phyloP scores from a whole-genome alignment of 2,329 filamentous ascomycete genomes.

The Cercospora zeae-maydis region DNA sequence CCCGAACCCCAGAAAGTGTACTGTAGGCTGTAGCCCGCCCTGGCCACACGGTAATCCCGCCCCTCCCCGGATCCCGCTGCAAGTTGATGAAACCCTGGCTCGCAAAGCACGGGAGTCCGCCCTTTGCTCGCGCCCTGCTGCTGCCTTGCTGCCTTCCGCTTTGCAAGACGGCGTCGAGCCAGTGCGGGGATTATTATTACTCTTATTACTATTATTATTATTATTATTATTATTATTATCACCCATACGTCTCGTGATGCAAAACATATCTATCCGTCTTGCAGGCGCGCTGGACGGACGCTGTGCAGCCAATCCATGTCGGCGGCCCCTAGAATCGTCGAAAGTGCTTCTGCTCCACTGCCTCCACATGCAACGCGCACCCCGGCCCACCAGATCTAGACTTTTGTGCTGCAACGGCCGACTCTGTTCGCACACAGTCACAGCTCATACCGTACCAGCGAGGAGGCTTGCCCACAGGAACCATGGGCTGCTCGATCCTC shows the following conservation, averaged over 20 bases:
- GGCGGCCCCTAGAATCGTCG: background rate
- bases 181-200: too few relatives aligned
- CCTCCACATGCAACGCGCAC: background rate
- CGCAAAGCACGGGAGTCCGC: too few relatives aligned
- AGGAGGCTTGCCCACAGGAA: background rate
- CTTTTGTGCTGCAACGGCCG: background rate
- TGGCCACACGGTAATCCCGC: background rate
- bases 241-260: background rate
- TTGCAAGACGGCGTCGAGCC: background rate
- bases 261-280: background rate
- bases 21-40: too few relatives aligned
- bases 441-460: background rate
- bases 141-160: background rate
- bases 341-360: background rate
- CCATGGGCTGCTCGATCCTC: background rate
- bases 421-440: background rate
- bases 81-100: background rate
- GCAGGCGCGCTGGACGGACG: background rate
- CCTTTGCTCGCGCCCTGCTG: too few relatives aligned
- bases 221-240: too few relatives aligned
- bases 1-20: too few relatives aligned
- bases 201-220: too few relatives aligned
- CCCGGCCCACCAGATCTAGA: constrained; percentile 4
- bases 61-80: background rate
- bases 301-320: background rate